Evolutionary conservation across 225 moss, liverwort and hornwort species (phyloP), one percentile per base, ranked within the genome.

Genomic region (Climacium dendroides): DNA sequence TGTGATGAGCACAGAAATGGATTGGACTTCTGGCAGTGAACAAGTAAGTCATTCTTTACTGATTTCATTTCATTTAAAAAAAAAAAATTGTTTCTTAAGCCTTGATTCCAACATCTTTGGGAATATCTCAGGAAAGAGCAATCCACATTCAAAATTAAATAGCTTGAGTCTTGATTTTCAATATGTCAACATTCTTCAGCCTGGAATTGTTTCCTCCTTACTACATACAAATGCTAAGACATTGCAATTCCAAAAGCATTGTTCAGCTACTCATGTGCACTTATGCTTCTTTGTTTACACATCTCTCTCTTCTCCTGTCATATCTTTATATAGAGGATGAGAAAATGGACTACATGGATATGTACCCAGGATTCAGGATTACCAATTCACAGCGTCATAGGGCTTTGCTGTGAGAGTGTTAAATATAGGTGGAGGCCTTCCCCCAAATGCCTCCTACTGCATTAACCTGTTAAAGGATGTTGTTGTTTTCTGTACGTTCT

Each of bases 1-100:
- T 17, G 60, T 97, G 65, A 89, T 93, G 81, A 95, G 94, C 79
- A 97, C 96, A 29, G 95, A 97, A 89, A 87, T 92, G 79, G 87
- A 93, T 23, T 96, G 93, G 93, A 80, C 60, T 30, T 17, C 8
- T 24, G 92, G 93, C 65, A 93, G 91, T 64, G 95, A 95, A 85
- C 96, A 96, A 91, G 96, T 95, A 71, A 79, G 85, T 61, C 14
- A 80, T 45, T 62, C 62, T 17, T 28, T 19, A 6, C 59, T 23
- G 57, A 71, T 13, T 47, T 19, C 52, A 32, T 43, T 80, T 69
- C 37, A 45, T 80, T 61, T 60, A 3, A 3, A 2, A 45, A 11
- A 12, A 48, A 48, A 48, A 48, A 8, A 19, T n/a, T 17, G 24
- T 54, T 53, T 37, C 26, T 16, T 28, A 19, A 54, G 47, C 39